Percentiles rank a stretch among this genome's conserved stretches.
These are phyloP conservation scores for Trichosporon inkin DNA, from an alignment of 1,284 basidiomycete genomes.

Conservation along the genomic window DNA sequence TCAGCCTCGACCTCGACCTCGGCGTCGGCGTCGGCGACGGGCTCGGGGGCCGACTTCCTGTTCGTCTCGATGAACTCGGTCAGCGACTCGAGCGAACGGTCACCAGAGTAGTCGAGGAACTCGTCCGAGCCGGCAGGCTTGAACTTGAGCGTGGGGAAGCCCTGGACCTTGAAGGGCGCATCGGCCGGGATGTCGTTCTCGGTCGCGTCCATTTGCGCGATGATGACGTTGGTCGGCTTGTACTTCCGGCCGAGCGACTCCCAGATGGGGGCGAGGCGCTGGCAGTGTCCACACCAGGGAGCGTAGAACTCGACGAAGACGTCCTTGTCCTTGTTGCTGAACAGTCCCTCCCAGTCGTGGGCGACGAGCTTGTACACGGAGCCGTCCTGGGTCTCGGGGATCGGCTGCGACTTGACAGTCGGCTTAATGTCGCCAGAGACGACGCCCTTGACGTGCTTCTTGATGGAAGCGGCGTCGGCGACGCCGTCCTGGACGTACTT, in stretches of 20 bases:
- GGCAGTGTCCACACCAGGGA: slow-evolving; percentile 67
- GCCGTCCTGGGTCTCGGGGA: slow-evolving; percentile 79
- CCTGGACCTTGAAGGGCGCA: slow-evolving; percentile 72
- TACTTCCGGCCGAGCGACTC: slow-evolving; percentile 86
- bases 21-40: slow-evolving; percentile 29
- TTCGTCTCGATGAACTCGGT: slow-evolving; percentile 78
- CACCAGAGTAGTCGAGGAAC: slow-evolving; percentile 90
- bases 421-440: slow-evolving; percentile 71
- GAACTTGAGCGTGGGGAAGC: slow-evolving; percentile 96
- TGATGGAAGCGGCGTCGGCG: slow-evolving; percentile 50
- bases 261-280: slow-evolving; percentile 85
- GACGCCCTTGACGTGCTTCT: slow-evolving; percentile 65
- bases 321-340: slow-evolving; percentile 84
- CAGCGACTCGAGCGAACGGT: slow-evolving; percentile 79
- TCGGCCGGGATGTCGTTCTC: slow-evolving; percentile 92
- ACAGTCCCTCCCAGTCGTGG: slow-evolving; percentile 81
- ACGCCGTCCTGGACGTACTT: slow-evolving; percentile 79
- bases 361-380: slow-evolving; percentile 80
- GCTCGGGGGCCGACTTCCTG: slow-evolving; percentile 57
- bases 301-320: slow-evolving; percentile 97
- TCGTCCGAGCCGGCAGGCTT: slow-evolving; percentile 79
- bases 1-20: slow-evolving; percentile 7
- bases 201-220: slow-evolving; percentile 94
- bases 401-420: slow-evolving; percentile 82
- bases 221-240: slow-evolving; percentile 71